Percentiles rank a stretch among this genome's conserved stretches.
phyloP scores from a whole-genome alignment of 805 yeast species.

The Metschnikowia shivogae region DNA sequence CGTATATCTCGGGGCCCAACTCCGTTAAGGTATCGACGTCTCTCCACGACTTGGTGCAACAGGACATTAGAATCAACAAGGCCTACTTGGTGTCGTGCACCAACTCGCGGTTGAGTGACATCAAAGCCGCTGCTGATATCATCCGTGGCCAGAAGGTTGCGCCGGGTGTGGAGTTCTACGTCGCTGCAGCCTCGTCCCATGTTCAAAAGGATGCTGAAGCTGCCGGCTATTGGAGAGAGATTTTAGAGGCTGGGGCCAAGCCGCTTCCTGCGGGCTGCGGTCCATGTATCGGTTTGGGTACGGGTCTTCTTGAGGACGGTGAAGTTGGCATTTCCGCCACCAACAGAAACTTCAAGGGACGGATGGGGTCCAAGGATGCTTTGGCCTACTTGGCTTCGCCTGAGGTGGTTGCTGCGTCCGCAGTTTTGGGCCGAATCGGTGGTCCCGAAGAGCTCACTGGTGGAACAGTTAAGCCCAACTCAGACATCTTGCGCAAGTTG shows the following conservation, averaged over 20 bases:
- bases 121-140: slow-evolving; percentile 90
- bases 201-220: slow-evolving; percentile 92
- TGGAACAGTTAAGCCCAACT: slow-evolving; percentile 38
- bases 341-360: slow-evolving; percentile 96
- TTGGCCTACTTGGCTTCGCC: slow-evolving; percentile 95
- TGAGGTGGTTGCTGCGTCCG: slow-evolving; percentile 97
- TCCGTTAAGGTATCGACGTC: slow-evolving; percentile 89
- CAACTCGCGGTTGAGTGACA: slow-evolving; percentile 87
- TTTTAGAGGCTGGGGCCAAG: slow-evolving; percentile 88
- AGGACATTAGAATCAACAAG: slow-evolving; percentile 78
- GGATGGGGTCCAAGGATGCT: slow-evolving; percentile 98
- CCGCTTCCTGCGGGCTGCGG: slow-evolving; percentile 99
- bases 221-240: slow-evolving; percentile 86
- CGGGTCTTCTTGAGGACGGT: slow-evolving; percentile 90
- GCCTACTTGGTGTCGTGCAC: slow-evolving; percentile 98
- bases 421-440: slow-evolving; percentile 90
- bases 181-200: slow-evolving; percentile 94
- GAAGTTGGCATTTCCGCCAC: slow-evolving; percentile 99
- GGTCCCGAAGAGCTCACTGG: slow-evolving; percentile 85
- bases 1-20: slow-evolving; percentile 94
- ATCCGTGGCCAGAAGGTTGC: slow-evolving; percentile 80
- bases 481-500: slow-evolving; percentile 46
- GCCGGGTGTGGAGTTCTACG: slow-evolving; percentile 87
- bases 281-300: slow-evolving; percentile 96
- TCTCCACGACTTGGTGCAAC: slow-evolving; percentile 63